phyloP scores from a whole-genome alignment of 2,329 filamentous ascomycete genomes.

The Paecilomyces formosus region DNA sequence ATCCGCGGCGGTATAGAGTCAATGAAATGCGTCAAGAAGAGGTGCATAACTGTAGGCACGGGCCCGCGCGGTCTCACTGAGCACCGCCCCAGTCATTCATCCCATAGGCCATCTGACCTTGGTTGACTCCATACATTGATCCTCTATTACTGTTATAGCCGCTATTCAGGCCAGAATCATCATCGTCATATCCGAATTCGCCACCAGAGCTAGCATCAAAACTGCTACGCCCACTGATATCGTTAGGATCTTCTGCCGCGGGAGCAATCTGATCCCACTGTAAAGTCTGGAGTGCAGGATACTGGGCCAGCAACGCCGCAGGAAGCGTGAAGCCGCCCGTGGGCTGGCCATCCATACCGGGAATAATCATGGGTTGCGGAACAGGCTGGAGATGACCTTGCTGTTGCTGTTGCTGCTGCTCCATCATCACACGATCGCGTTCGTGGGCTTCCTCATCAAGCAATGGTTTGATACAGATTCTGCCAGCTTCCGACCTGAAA shows the following conservation, averaged over 20 bases:
- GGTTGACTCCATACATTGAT: slow-evolving; percentile 21
- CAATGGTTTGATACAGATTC: slow-evolving; percentile 94
- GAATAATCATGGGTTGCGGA: slow-evolving; percentile 53
- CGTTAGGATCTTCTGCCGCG: slow-evolving; percentile 49
- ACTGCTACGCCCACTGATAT: slow-evolving; percentile 59
- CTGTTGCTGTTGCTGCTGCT: slow-evolving; percentile 57
- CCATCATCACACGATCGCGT: slow-evolving; percentile 65
- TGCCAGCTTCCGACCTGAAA: slow-evolving; percentile 90
- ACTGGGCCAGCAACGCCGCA: slow-evolving; percentile 80
- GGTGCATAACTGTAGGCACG: not conserved
- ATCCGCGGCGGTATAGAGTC: not conserved
- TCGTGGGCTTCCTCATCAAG: slow-evolving; percentile 89
- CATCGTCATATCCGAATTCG: slow-evolving; percentile 37
- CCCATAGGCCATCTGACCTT: slow-evolving; percentile 19
- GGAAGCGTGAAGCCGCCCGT: slow-evolving; percentile 65
- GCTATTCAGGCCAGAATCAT: slow-evolving; percentile 30
- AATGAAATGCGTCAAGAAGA: not conserved
- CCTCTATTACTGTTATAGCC: slow-evolving; percentile 25
- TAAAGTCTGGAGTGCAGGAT: slow-evolving; percentile 83
- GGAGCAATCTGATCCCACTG: slow-evolving; percentile 73
- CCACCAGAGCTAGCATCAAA: slow-evolving; percentile 38
- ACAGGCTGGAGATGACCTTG: slow-evolving; percentile 52
- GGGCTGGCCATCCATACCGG: slow-evolving; percentile 52
- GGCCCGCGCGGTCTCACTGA: not conserved
- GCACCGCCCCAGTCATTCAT: slow-evolving; percentile 21